Evolutionary conservation across 345 rosid species (phyloP), one percentile per base, ranked within the genome.

Genomic region (Eucalyptus cladocalyx): DNA sequence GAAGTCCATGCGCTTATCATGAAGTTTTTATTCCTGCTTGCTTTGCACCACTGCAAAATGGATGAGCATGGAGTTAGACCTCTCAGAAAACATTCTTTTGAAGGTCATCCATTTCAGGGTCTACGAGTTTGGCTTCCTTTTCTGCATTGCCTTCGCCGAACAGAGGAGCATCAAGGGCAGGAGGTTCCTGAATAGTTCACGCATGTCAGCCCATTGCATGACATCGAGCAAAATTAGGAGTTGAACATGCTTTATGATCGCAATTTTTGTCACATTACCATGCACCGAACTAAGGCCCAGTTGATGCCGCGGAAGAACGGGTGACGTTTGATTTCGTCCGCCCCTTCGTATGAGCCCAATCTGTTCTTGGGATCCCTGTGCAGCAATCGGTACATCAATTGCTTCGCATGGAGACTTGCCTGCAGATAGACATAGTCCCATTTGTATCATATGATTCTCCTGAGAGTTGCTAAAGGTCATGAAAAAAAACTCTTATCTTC

Each of bases 231-330:
- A 42, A 2, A n/a, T 87, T 18, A 81, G 86, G 34, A 81, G 58
- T 54, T 81, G 58, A 58, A 56, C 30, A 14, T 28, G 91, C 87
- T 81, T 11, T 88, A 37, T 32, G 16, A 51, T 69, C 23, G 19
- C 32, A 89, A 86, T 86, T 88, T 19, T 47, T 86, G 19, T 24
- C 60, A 9, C 21, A 21, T 93, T 95, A 97, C 99, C 96, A 89
- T 92, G 96, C 97, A 95, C 45, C 99, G 99, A 87, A 97, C 94
- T 21, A 97, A 91, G 89, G 99, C 98, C 99, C 99, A 97, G 67
- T 95, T 96, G 90, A 94, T 81, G 47, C 96, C 97, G 51, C 92
- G 96, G 93, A 97, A 97, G 93, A 94, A 97, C 17, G 97, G 92
- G 90, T 97, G 99, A n/a, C 92, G 88, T 93, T 97, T 97, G 51